Evolutionary conservation across 2,329 filamentous ascomycete species (phyloP).

Genomic region (Fusarium nematophilum): DNA sequence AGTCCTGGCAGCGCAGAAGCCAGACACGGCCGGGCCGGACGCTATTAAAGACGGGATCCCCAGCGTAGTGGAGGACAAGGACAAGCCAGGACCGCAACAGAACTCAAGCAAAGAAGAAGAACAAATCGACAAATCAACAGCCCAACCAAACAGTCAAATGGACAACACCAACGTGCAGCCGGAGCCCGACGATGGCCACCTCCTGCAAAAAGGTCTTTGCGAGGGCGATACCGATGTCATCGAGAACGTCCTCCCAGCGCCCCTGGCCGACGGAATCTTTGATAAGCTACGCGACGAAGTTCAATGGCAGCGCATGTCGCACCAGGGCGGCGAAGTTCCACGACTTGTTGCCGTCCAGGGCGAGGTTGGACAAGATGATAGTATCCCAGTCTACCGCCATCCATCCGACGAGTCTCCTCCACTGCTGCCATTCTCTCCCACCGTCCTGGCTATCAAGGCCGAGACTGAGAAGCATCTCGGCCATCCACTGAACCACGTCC

Average conservation of each 20-base stretch:
- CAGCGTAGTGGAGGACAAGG: constrained; percentile 3
- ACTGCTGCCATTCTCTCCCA: constrained; percentile 78
- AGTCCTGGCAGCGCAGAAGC: background rate
- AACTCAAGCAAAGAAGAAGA: constrained; percentile 7
- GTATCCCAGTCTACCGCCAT: constrained; percentile 92
- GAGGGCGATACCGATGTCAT: constrained; percentile 85
- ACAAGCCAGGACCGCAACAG: background rate
- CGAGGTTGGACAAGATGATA: constrained; percentile 73
- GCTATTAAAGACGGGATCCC: constrained; percentile 21
- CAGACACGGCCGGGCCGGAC: constrained; percentile 4
- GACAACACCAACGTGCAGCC: constrained; percentile 10
- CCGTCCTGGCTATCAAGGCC: constrained; percentile 74
- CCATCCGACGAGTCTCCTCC: constrained; percentile 89
- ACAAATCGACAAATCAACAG: background rate
- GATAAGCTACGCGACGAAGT: constrained; percentile 78
- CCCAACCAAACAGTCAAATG: constrained; percentile 6
- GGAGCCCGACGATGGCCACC: constrained; percentile 9
- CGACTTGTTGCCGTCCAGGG: constrained; percentile 93
- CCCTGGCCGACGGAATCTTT: constrained; percentile 72
- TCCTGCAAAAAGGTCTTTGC: constrained; percentile 69
- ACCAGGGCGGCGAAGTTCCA: constrained; percentile 91
- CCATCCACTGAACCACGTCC: constrained; percentile 87
- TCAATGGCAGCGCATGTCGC: constrained; percentile 90
- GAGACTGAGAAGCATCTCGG: constrained; percentile 78
- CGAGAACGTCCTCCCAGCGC: constrained; percentile 72